Base-by-base conservation (phyloP, 305 asterid genomes). In the Monarda citriodora region DNA sequence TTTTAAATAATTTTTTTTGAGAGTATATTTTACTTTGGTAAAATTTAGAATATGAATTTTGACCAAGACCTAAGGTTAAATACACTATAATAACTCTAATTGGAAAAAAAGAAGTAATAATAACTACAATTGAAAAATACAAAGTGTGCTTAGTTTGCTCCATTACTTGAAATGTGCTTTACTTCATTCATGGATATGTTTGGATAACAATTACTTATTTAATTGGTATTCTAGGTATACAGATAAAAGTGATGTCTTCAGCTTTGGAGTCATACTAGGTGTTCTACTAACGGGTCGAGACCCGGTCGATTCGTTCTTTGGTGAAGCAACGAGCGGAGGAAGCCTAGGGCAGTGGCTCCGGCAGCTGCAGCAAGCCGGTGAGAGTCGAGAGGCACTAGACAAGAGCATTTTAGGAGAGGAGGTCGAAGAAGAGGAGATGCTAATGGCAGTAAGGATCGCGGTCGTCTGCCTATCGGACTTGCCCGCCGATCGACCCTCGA, bases 401-500 rank as follows among this genome's bases (percentile, higher is more conserved):
- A 79, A 77, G 79, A 79, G 86, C 65, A 82, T 87, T 20, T 55
- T 84, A 0, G 96, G 96, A 51, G 91, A 90, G 50, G 93, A 94
- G 70, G 63, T 74, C 38, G 95, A 88, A 78, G 96, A 93, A 74
- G 91, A 84, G n/a, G 99, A 94, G 81, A 94, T 90, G 97, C 71
- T 86, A n/a, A 90, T 94, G 97, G 97, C 99, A 3, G 73, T 90
- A 1, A 86, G 83, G 69, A 89, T 94, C 38, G 92, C 96, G 12
- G 95, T 77, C 9, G 90, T 81, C 6, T 94, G 99, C 82, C 77
- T 87, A 17, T 94, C 99, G 2, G 96, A 94, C 60, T 69, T 82
- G 75, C 99, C 99, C 5, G 89, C 91, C 3, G 95, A 94, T 56
- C 95, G 97, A 3, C 97, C 99, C 64, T 94, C 99, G 4, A 90